phyloP scores from a whole-genome alignment of 1,284 basidiomycete genomes.

The Trametes versicolor region DNA sequence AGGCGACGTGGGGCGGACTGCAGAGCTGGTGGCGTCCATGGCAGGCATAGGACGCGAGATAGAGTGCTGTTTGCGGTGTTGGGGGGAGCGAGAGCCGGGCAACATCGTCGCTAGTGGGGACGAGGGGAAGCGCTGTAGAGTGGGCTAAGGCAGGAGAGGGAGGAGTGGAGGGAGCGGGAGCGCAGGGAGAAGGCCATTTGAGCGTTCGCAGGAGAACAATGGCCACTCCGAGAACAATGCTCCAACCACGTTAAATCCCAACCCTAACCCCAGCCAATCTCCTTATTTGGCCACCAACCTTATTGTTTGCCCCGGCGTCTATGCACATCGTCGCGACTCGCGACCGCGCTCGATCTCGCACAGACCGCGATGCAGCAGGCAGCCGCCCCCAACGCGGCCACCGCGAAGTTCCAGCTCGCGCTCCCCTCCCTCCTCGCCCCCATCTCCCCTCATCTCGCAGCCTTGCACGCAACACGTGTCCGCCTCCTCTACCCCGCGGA shows the following conservation, averaged over 20 bases:
- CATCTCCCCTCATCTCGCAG: conserved; percentile 64
- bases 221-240: conserved; percentile 34
- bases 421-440: conserved; percentile 58
- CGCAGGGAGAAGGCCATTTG: conserved; percentile 29
- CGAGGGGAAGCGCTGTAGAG: conserved; percentile 19
- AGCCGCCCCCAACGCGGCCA: conserved; percentile 39
- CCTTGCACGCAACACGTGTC: conserved; percentile 61
- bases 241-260: conserved; percentile 20
- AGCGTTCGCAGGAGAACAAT: conserved; percentile 34
- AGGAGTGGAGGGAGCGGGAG: conserved; percentile 23
- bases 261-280: conserved; percentile 25
- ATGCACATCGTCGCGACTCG: conserved; percentile 1
- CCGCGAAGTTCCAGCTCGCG: conserved; percentile 57
- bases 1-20: conserved; percentile 33
- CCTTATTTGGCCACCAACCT: conserved; percentile 35
- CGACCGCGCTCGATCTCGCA: not conserved
- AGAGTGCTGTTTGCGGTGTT: conserved; percentile 33
- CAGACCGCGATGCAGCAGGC: conserved; percentile 30
- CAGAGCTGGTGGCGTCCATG: conserved; percentile 6
- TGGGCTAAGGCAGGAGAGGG: conserved; percentile 16
- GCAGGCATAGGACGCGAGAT: conserved; percentile 34
- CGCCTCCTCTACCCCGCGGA: conserved; percentile 45
- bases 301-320: conserved; percentile 27
- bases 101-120: conserved; percentile 28
- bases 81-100: conserved; percentile 23